Conservation (phyloP, 2,329 filamentous ascomycete species). For the Fusarium secorum region DNA sequence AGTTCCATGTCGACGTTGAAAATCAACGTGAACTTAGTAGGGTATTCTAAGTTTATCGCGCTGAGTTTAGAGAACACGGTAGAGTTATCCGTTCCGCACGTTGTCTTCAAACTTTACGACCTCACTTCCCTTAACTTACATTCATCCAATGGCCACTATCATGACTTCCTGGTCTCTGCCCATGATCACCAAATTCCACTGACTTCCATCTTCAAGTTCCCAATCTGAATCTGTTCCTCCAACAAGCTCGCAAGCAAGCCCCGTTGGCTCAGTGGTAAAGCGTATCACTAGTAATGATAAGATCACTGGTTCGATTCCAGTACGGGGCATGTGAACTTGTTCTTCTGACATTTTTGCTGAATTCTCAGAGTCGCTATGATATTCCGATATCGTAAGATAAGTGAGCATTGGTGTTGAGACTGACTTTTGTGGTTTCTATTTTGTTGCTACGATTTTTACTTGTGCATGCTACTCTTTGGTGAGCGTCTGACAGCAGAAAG, state of each 20-base stretch:
- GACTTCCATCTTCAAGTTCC: accelerated
- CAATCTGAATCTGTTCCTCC: accelerated
- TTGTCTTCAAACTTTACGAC: not conserved
- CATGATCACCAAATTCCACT: not conserved
- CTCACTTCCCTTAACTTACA: not conserved
- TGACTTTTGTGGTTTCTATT: not conserved
- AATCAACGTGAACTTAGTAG: not conserved
- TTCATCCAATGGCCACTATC: not conserved
- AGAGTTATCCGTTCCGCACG: not conserved
- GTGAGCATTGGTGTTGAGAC: not conserved
- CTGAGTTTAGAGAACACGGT: not conserved
- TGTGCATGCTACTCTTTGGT: too few species aligned
- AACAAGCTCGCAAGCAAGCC: conserved; percentile 22
- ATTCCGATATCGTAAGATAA: not conserved
- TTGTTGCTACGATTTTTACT: not conserved
- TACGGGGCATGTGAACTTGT: conserved; percentile 22
- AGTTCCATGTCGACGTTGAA: not conserved
- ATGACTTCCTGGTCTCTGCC: not conserved
- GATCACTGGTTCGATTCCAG: conserved; percentile 35
- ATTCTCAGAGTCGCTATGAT: not conserved
- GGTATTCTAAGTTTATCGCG: not conserved
- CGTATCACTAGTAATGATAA: conserved; percentile 38
- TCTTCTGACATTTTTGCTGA: not conserved
- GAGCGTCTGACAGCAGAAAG: not conserved
- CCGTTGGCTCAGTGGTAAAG: conserved; percentile 37